Conservation (phyloP, 352 stramenopile genomes). For the Vaucheria bursata region DNA sequence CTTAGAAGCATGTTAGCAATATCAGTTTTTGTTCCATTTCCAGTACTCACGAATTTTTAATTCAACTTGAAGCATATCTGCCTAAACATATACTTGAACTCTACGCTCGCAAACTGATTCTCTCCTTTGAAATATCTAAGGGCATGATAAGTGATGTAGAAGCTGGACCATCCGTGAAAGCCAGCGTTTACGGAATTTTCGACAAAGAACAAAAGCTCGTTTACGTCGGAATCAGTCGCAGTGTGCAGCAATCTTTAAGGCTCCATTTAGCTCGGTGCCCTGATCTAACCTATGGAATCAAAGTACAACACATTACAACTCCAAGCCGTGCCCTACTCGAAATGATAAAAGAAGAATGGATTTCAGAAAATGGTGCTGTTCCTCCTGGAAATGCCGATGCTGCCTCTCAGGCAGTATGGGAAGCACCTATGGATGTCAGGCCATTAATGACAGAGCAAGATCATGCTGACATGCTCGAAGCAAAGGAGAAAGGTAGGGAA, state of each 20-base stretch:
- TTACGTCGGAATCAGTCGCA: constrained; percentile 34
- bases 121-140: too few species aligned
- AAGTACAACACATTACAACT: constrained; percentile 39
- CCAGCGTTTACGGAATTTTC: constrained; percentile 42
- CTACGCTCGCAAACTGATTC: too few species aligned
- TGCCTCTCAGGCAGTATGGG: constrained; percentile 31
- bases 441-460: constrained; percentile 43
- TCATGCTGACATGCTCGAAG: constrained; percentile 6
- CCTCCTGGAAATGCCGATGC: constrained; percentile 17
- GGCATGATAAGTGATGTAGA: constrained; percentile 15
- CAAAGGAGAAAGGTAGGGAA: constrained; percentile 18
- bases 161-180: constrained; percentile 14
- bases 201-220: constrained; percentile 20
- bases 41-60: too few species aligned
- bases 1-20: too few species aligned
- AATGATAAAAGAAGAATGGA: constrained; percentile 41
- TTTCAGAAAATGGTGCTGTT: constrained; percentile 24
- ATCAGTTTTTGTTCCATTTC: too few species aligned
- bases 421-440: constrained; percentile 27
- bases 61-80: too few species aligned
- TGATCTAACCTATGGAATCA: constrained; percentile 26
- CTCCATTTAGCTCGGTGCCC: constrained; percentile 31
- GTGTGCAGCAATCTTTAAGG: constrained; percentile 36
- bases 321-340: constrained; percentile 41
- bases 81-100: too few species aligned